Base-by-base conservation (phyloP, 805 yeast species). In the Kuraishia piskuri region DNA sequence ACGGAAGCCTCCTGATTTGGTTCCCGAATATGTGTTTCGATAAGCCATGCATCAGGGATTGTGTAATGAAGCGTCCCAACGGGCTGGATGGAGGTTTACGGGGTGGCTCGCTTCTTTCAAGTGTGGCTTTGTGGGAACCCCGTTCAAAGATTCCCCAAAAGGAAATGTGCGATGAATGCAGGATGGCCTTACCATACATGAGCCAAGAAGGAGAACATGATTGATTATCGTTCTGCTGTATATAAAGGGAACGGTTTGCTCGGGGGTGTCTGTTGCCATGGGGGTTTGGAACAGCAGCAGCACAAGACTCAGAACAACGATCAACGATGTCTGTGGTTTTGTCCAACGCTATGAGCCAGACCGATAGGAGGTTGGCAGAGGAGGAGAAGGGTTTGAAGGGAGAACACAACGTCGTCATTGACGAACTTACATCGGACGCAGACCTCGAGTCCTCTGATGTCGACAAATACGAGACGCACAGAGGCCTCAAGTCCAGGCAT, bases 401-500 rank as follows among this genome's bases (percentile, higher is more conserved):
- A 23, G 31, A 47, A 23, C 21, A 22, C 31, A 21, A 22, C 31
- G 21, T 47, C 49, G 23, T 22, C 19, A 47, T 22, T 22, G 31
- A 22, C 49, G 31, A 47, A 22, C 40, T 31, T 10, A 31, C 40
- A 10, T 31, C 40, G 40, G 40, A 31, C 40, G 40, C 14, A 3
- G 40, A 31, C 40, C 40, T 31, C 17, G 49, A 22, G 20, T 24
- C 49, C 25, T 17, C 17, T 10, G 49, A 47, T 23, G 31, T 22
- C 7, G 49, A 47, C 37, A 40, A 49, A 48, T 31, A 53, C 40
- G 57, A 57, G 23, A 60, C 61, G 52, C 75, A 77, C 46, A 66
- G 79, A 58, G 72, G 75, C 37, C 68, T 79, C 55, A 71, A 72
- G 56, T 63, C 71, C 44, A 70, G 83, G 63, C 82, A 78, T 54